Conservation (phyloP, 2,329 filamentous ascomycete genomes). For the Nectriaceae sp. region DNA sequence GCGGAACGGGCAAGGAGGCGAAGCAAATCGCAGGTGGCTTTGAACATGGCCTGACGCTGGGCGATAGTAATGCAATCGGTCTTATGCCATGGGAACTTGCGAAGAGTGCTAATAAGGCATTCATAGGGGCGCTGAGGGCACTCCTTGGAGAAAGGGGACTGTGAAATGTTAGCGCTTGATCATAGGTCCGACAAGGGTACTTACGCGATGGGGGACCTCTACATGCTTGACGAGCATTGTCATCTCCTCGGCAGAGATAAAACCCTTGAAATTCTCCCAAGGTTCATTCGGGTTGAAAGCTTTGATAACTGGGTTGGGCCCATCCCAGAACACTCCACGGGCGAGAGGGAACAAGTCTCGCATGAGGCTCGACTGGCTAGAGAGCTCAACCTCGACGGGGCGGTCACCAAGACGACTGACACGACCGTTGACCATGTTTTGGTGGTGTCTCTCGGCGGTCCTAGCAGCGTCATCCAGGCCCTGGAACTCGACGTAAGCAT, state of each 20-base stretch:
- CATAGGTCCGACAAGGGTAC: slow-evolving; percentile 35
- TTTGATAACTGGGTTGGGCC: slow-evolving; percentile 43
- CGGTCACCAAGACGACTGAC: slow-evolving; percentile 57
- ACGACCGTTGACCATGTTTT: slow-evolving; percentile 40
- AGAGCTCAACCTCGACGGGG: slow-evolving; percentile 57
- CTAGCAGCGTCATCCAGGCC: slow-evolving; percentile 54
- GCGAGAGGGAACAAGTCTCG: slow-evolving; percentile 62
- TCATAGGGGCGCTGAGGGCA: slow-evolving; percentile 68
- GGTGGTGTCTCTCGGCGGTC: slow-evolving; percentile 51
- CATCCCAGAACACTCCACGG: slow-evolving; percentile 57
- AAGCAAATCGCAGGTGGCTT: slow-evolving; percentile 52
- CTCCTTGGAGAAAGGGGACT: slow-evolving; percentile 60
- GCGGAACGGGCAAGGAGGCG: slow-evolving; percentile 46
- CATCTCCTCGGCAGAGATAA: slow-evolving; percentile 64
- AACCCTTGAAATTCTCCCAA: slow-evolving; percentile 59
- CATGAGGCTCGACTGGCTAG: slow-evolving; percentile 60
- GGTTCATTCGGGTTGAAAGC: slow-evolving; percentile 38
- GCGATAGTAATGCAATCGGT: slow-evolving; percentile 57
- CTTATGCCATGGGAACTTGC: slow-evolving; percentile 65
- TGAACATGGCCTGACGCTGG: slow-evolving; percentile 56
- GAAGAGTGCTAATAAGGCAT: slow-evolving; percentile 63
- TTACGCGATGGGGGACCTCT: slow-evolving; percentile 62
- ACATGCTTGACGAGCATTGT: slow-evolving; percentile 65
- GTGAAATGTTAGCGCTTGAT: slow-evolving; percentile 3
- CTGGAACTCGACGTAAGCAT: slow-evolving; percentile 61